Evolutionary conservation across 2,329 filamentous ascomycete genomes (phyloP).

Genomic region (Fusarium sp.): DNA sequence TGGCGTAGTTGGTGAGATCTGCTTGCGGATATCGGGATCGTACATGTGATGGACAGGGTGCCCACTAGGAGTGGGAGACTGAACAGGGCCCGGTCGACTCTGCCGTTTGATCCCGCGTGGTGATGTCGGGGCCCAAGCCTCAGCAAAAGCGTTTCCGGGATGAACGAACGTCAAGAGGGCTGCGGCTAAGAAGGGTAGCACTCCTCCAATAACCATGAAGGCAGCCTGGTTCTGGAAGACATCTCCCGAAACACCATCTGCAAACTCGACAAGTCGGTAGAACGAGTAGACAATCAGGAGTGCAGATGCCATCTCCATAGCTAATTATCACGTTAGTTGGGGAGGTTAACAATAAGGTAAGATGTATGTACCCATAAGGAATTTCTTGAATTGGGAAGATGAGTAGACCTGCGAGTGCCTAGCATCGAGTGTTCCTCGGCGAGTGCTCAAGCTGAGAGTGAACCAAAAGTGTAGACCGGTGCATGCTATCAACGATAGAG

Average conservation of each 20-base stretch:
- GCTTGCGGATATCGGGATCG: constrained; percentile 52
- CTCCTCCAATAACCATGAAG: constrained; percentile 57
- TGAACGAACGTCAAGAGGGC: constrained; percentile 54
- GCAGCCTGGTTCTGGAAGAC: constrained; percentile 56
- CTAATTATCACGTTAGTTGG: constrained; percentile 46
- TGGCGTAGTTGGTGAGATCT: constrained; percentile 48
- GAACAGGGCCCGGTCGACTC: constrained; percentile 35
- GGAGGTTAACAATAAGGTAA: not conserved
- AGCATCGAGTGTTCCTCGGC: constrained; percentile 55
- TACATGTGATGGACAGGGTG: constrained; percentile 51
- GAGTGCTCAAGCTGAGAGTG: constrained; percentile 54
- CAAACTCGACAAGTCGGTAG: constrained; percentile 57
- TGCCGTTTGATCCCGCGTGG: constrained; percentile 44
- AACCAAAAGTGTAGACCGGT: constrained; percentile 57
- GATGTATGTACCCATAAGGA: constrained; percentile 58
- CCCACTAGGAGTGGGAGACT: constrained; percentile 36
- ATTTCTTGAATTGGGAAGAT: constrained; percentile 58
- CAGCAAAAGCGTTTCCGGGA: constrained; percentile 56
- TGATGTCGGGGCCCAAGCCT: constrained; percentile 57
- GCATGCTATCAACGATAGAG: constrained; percentile 56
- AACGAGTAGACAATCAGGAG: constrained; percentile 58
- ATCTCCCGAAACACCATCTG: constrained; percentile 51
- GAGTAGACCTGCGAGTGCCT: constrained; percentile 57
- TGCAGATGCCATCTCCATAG: constrained; percentile 52
- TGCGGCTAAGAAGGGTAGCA: constrained; percentile 55